Base-by-base conservation (phyloP, 2,329 filamentous ascomycete species). In the Fusarium clavum region DNA sequence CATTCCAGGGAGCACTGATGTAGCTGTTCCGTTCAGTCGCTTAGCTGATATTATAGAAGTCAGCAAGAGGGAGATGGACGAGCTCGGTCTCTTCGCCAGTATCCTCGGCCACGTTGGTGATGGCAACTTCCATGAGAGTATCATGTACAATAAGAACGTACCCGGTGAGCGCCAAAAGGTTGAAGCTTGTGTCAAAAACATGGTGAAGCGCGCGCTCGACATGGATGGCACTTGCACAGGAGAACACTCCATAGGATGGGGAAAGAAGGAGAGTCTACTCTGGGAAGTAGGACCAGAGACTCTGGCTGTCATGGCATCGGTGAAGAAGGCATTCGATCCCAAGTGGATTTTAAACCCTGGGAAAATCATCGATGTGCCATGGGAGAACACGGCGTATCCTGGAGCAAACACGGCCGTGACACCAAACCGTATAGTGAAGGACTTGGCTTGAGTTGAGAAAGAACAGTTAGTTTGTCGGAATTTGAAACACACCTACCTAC, bases 181-280 rank as follows among this genome's bases (percentile, higher is more conserved):
- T 3, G 92, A 96, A 77, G 86, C 85, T 57, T 94, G 93, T 69
- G 93, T 98, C 48, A 90, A 94, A 77, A 91, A 94, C 73, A 97
- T 98, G 94, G 93, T 97, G 22, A 87, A 92, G 72, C 88, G 93
- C n/a, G 94, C 94, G 4, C 80, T 98, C 25, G 93, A 95, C 70
- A 97, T 98, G 94, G 94, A 97, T 64, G 94, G 94, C 3, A 97
- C 94, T 8, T 96, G 93, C 78, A 97, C 94, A 1, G 94, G 94
- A 29, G 94, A 97, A 79, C 94, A 97, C 79, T 92, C 92, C 2
- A 87, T 97, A 65, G 94, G 94, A 24, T 88, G 95, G 79, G 93
- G 93, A 18, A 97, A 97, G 82, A 97, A 97, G 81, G 88, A 90
- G 61, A 92, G 89, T 11, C 83, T 97, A 48, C 80, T 93, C 30